Evolutionary conservation across 352 stramenopile genomes (phyloP).

Genomic region (Phytophthora palmivora): DNA sequence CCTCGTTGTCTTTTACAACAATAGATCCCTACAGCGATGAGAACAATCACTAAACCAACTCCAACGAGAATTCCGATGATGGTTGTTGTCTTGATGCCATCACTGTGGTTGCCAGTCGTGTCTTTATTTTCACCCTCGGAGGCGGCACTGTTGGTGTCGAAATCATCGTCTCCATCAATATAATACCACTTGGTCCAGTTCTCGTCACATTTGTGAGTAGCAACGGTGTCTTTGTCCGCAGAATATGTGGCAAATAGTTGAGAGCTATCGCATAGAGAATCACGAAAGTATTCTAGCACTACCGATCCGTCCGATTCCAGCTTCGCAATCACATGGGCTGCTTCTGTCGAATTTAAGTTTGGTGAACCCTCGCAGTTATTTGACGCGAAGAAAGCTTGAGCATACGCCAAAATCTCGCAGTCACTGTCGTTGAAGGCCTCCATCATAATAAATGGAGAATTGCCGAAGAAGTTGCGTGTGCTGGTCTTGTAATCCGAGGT

Average conservation of each 20-base stretch:
- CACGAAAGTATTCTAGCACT: conserved; percentile 27
- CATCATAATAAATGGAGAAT: conserved; percentile 30
- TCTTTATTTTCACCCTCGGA: not conserved
- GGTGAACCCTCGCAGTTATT: conserved; percentile 32
- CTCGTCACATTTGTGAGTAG: conserved; percentile 17
- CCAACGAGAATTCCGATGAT: conserved; percentile 19
- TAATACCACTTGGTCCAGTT: conserved; percentile 36
- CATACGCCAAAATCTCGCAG: conserved; percentile 24
- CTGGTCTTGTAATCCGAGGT: conserved; percentile 33
- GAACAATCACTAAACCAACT: conserved; percentile 9
- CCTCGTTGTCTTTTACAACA: conserved; percentile 21
- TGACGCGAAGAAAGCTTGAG: conserved; percentile 21
- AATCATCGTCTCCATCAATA: conserved; percentile 15
- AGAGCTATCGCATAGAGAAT: conserved; percentile 11
- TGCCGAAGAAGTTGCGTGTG: conserved; percentile 17
- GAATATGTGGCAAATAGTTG: conserved; percentile 13
- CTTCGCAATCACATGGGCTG: conserved; percentile 17
- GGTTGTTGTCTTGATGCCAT: conserved; percentile 10
- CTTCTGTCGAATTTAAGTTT: conserved; percentile 25
- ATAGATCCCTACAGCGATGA: conserved; percentile 14
- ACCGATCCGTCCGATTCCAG: conserved; percentile 31
- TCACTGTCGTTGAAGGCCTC: conserved; percentile 17
- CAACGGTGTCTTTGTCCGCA: conserved; percentile 15
- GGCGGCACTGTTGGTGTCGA: not conserved
- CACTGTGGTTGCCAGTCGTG: not conserved